These are phyloP conservation scores for Alternaria solani DNA, from an alignment of 2,329 filamentous ascomycete genomes.

Conservation along the genomic window DNA sequence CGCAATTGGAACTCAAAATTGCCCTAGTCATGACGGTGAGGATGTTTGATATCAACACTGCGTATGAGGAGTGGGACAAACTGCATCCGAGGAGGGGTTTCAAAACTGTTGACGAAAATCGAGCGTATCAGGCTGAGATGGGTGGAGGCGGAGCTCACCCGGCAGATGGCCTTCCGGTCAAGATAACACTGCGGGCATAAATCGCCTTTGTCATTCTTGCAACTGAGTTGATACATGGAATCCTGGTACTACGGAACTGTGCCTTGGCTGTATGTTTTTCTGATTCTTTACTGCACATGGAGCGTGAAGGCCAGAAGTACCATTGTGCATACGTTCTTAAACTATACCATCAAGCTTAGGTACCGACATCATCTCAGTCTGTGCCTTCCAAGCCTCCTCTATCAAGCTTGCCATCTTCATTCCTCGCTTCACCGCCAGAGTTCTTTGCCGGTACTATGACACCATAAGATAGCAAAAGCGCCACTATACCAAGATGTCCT, in stretches of 20 bases:
- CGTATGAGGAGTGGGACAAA: slow-evolving; percentile 32
- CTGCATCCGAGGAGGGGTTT: slow-evolving; percentile 18
- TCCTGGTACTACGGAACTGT: neutral
- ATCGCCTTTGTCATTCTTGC: neutral
- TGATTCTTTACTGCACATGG: neutral
- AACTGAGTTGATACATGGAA: neutral
- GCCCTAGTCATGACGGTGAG: slow-evolving; percentile 13
- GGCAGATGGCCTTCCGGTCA: slow-evolving; percentile 50
- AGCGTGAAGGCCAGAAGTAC: neutral
- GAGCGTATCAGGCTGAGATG: slow-evolving; percentile 25
- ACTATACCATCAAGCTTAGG: neutral
- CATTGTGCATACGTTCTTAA: neutral
- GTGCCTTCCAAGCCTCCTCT: neutral
- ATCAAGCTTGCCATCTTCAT: neutral
- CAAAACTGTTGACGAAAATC: slow-evolving; percentile 24
- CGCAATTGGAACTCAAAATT: slow-evolving; percentile 37
- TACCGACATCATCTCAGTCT: neutral
- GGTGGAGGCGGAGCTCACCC: slow-evolving; percentile 26
- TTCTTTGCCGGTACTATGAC: neutral
- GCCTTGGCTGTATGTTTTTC: neutral
- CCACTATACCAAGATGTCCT: neutral
- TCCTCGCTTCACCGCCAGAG: neutral
- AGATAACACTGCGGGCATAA: slow-evolving; percentile 2
- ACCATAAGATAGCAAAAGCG: slow-evolving; percentile 5
- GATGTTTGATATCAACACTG: slow-evolving; percentile 18